phyloP scores from a whole-genome alignment of 805 yeast species.

The Hanseniaspora mollemarum region DNA sequence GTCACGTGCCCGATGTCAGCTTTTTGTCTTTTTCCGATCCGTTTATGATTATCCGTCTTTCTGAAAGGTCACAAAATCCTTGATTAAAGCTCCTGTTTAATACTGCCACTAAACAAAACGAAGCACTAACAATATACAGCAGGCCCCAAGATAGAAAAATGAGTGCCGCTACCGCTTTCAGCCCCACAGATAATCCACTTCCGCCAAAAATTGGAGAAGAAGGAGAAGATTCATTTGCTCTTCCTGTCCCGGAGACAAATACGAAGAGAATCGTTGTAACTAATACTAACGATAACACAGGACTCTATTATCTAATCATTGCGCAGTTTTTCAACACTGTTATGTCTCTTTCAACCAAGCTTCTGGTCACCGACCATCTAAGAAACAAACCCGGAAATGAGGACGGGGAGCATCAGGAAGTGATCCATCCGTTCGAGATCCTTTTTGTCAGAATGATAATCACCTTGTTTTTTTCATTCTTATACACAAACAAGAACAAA shows the following conservation, averaged over 20 bases:
- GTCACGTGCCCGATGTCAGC: neutral
- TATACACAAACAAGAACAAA: conserved; percentile 42
- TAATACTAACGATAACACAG: conserved; percentile 33
- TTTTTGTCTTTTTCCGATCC: too few species aligned
- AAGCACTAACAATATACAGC: too few species aligned
- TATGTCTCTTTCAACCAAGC: conserved; percentile 65
- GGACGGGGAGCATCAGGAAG: conserved; percentile 36
- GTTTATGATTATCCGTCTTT: too few species aligned
- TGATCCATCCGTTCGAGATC: conserved; percentile 65
- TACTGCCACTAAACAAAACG: too few species aligned
- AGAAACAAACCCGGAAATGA: conserved; percentile 23
- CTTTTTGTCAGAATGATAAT: conserved; percentile 65
- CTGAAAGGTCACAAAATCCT: too few species aligned
- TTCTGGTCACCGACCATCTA: conserved; percentile 51
- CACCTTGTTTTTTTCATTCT: conserved; percentile 49
- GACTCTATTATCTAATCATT: conserved; percentile 45
- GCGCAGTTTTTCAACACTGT: conserved; percentile 66
- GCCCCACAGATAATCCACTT: too few species aligned
- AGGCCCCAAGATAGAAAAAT: too few species aligned
- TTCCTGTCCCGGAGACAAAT: neutral
- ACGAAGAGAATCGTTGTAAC: neutral
- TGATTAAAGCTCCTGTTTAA: too few species aligned
- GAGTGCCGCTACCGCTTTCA: too few species aligned
- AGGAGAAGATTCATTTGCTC: neutral
- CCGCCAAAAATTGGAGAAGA: too few species aligned